Conservation (phyloP, 23 red algal genomes). For the Agarophyton chilense region DNA sequence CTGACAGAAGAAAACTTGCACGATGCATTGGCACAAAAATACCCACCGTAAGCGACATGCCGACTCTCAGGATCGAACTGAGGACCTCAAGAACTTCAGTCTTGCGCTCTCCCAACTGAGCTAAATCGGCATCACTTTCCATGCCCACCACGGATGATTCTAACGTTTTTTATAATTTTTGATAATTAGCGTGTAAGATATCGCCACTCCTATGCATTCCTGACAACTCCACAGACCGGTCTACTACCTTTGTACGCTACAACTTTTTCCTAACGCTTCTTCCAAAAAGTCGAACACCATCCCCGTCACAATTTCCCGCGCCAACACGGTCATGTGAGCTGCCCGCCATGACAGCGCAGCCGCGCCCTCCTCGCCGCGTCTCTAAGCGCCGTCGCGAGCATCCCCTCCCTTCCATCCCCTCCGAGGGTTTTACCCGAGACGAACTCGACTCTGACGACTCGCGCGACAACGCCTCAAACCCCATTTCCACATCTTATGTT, state of each 20-base stretch:
- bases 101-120: slow-evolving; percentile 82
- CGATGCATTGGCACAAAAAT: not conserved
- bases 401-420: not conserved
- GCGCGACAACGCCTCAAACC: too few relatives aligned
- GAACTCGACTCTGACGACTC: slow-evolving; percentile 56
- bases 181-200: too few relatives aligned
- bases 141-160: too few relatives aligned
- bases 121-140: too few relatives aligned
- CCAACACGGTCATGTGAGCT: not conserved
- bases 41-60: not conserved
- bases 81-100: slow-evolving; percentile 82
- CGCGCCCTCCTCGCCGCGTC: slow-evolving; percentile 1
- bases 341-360: slow-evolving; percentile 4
- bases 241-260: not conserved
- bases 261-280: too few relatives aligned
- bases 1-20: too few relatives aligned
- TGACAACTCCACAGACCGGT: too few relatives aligned
- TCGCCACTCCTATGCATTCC: too few relatives aligned
- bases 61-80: slow-evolving; percentile 79
- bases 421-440: slow-evolving; percentile 25
- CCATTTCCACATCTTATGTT: too few relatives aligned
- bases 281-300: too few relatives aligned
- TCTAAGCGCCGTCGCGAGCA: slow-evolving; percentile 7
- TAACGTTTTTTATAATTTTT: too few relatives aligned
- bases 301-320: not conserved